These are phyloP conservation scores for Dictyostelium firmibasis DNA, from an alignment of 78 protist genomes.

Conservation along the genomic window DNA sequence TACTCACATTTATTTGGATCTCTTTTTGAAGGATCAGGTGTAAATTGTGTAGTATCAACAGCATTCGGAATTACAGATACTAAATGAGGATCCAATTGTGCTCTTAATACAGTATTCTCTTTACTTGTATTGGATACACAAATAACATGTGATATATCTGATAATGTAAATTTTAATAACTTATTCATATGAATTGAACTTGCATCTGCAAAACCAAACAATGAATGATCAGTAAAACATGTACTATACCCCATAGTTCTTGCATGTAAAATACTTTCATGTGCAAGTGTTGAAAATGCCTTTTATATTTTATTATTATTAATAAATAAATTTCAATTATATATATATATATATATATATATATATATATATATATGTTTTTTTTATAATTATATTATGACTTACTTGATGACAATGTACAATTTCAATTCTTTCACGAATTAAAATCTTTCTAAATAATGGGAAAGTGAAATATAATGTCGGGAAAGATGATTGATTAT, in stretches of 20 bases:
- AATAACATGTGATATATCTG: slow-evolving; percentile 91
- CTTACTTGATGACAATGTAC: slow-evolving; percentile 97
- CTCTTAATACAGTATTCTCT: slow-evolving; percentile 96
- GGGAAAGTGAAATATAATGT: slow-evolving; percentile 85
- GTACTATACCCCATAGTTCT: slow-evolving; percentile 89
- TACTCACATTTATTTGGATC: slow-evolving; percentile 70
- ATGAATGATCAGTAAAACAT: slow-evolving; percentile 97
- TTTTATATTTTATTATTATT: not conserved
- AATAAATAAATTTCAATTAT: not conserved
- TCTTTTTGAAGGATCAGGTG: slow-evolving; percentile 87
- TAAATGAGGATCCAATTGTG: slow-evolving; percentile 85
- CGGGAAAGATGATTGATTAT: slow-evolving; percentile 86
- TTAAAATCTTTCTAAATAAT: slow-evolving; percentile 88
- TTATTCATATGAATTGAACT: slow-evolving; percentile 91
- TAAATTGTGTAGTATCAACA: slow-evolving; percentile 89
- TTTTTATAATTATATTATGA: not conserved
- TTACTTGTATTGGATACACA: slow-evolving; percentile 97
- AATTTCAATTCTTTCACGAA: slow-evolving; percentile 92
- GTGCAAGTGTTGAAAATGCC: slow-evolving; percentile 95
- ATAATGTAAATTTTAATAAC: slow-evolving; percentile 86
- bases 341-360: not conserved
- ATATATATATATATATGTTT: not conserved
- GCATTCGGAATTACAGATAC: slow-evolving; percentile 98
- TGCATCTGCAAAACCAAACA: slow-evolving; percentile 96
- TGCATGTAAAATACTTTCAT: slow-evolving; percentile 93